A percentile compares a stretch with the other conserved stretches of the same genome.
These are phyloP conservation scores for Epichloe hybrida DNA, from an alignment of 2,329 filamentous ascomycete species.

Conservation along the genomic window DNA sequence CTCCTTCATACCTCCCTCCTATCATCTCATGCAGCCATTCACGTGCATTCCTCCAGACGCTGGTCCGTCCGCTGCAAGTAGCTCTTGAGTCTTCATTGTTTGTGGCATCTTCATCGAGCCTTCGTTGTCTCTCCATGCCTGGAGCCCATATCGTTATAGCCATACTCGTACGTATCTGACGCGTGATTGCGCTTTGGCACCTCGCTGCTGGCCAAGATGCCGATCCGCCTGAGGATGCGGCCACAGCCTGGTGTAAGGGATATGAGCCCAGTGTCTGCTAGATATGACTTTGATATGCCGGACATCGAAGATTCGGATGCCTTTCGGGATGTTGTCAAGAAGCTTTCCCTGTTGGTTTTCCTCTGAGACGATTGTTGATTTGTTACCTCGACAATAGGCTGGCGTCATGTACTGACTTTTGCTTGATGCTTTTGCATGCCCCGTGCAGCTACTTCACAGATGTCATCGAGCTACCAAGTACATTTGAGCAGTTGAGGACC, in stretches of 20 bases:
- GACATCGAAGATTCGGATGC: slow-evolving; percentile 43
- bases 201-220: slow-evolving; percentile 15
- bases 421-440: background rate
- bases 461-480: slow-evolving; percentile 49
- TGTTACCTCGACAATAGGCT: background rate
- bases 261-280: slow-evolving; percentile 21
- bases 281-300: slow-evolving; percentile 31
- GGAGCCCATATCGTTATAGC: too few species aligned
- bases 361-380: background rate
- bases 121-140: too few species aligned
- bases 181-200: background rate
- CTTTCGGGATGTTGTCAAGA: slow-evolving; percentile 54
- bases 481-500: slow-evolving; percentile 61
- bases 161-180: too few species aligned
- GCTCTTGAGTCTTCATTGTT: too few species aligned
- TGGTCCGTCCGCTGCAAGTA: too few species aligned
- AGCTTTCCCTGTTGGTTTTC: slow-evolving; percentile 44
- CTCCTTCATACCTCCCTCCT: too few species aligned
- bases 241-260: slow-evolving; percentile 18
- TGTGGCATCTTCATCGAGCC: too few species aligned
- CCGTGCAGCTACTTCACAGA: slow-evolving; percentile 44
- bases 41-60: too few species aligned
- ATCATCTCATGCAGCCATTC: too few species aligned
- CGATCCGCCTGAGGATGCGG: slow-evolving; percentile 23
- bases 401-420: background rate